Evolutionary conservation across 257 asterid genomes (phyloP), one percentile per base, ranked within the genome.

Genomic region (Ajuga chamaepitys): DNA sequence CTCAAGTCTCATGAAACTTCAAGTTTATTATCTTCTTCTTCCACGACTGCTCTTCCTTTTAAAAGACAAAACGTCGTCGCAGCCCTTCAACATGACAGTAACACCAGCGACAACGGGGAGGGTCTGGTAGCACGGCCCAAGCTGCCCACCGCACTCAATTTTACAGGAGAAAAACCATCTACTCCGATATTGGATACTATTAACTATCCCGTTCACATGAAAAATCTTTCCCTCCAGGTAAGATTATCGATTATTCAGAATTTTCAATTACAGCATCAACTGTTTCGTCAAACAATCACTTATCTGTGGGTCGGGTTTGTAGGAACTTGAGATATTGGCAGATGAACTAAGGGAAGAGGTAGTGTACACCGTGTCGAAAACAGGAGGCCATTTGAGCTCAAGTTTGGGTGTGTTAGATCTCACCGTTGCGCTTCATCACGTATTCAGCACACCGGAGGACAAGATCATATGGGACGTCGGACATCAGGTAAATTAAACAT

Each of bases 381-480:
- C 86, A 0, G 95, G 95, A 0, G 91, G 95, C 0, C 95, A 88
- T 64, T 59, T 88, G 4, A 85, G 94, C 21, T 76, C 94, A 21
- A 81, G 87, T 74, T 54, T 88, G 0, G 95, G 95, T 4, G 94
- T 88, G 11, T 68, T 81, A 0, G 94, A 88, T 58, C 87, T 85
- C 6, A 85, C 95, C 0, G 88, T 88, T 13, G 94, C 95, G 1
- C 88, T 88, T 22, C 95, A 88, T 35, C 90, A 88, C 32, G 91
- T 85, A 0, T 88, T 88, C 75, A 74, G 71, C 64, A 74, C 91
- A 0, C 95, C 95, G 1, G 74, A 80, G 2, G 95, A 88, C 20
- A 88, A 85, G 46, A 85, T 88, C 32, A 81, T 88, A n/a, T 88
- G 95, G 95, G 93, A 85, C 17, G 93, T 88, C 7, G 94, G 91